These are phyloP conservation scores for Pinus tabuliformis DNA, from an alignment of 75 land plant species.

Conservation along the genomic window DNA sequence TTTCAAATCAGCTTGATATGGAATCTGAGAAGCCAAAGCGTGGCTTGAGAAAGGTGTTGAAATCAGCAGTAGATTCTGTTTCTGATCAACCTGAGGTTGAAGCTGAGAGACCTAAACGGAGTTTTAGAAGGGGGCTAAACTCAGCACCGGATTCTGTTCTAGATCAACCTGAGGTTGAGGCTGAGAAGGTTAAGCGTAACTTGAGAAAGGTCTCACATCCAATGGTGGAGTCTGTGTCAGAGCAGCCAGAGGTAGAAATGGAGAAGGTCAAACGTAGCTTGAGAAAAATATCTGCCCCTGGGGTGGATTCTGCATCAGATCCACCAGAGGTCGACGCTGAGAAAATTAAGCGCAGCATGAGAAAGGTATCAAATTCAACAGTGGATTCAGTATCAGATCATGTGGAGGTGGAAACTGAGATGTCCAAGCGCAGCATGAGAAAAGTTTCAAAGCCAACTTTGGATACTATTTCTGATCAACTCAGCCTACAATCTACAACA, in stretches of 20 bases:
- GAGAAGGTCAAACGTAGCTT: conserved; percentile 66
- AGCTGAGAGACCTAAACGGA: conserved; percentile 62
- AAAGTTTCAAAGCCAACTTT: conserved; percentile 5
- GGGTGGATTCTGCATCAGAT: conserved; percentile 10
- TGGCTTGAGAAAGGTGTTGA: conserved; percentile 25
- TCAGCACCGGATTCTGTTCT: conserved; percentile 7
- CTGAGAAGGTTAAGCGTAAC: conserved; percentile 33
- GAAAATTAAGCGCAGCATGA: conserved; percentile 23
- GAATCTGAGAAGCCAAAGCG: conserved; percentile 50
- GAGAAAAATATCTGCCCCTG: conserved; percentile 42
- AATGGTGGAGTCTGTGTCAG: conserved; percentile 28
- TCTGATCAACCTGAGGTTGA: conserved; percentile 50
- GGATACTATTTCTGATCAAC: neutral
- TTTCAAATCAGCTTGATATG: conserved; percentile 4
- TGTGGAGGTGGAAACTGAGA: conserved; percentile 22
- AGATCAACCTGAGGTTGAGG: conserved; percentile 29
- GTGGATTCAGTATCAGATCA: conserved; percentile 4
- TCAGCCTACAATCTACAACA: neutral
- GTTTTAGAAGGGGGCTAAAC: conserved; percentile 40
- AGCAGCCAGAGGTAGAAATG: conserved; percentile 58
- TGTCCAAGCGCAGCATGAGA: conserved; percentile 15
- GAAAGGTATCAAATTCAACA: conserved; percentile 13
- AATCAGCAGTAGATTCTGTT: conserved; percentile 23
- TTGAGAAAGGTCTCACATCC: conserved; percentile 20
- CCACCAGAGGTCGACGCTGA: conserved; percentile 38